phyloP scores from a whole-genome alignment of 139 green algal species.

The Auxenochlorella pyrenoidosa region DNA sequence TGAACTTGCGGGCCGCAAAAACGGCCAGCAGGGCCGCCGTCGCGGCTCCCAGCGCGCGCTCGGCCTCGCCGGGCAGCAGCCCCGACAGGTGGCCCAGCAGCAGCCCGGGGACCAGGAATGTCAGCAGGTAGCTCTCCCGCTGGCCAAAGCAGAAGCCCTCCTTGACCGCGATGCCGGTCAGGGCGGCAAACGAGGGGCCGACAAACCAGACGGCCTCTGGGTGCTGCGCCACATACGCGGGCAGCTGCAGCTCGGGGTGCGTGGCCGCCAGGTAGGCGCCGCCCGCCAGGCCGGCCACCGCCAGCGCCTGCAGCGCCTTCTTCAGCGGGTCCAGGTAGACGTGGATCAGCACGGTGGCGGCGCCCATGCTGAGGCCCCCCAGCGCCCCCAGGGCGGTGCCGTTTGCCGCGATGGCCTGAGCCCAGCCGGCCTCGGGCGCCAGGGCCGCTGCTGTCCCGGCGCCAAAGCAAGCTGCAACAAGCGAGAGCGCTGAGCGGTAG shows the following conservation, averaged over 20 bases:
- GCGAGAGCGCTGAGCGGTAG: neutral
- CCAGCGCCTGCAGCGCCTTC: constrained; percentile 76
- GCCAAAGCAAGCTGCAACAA: neutral
- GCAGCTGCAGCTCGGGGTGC: constrained; percentile 53
- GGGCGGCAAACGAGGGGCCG: constrained; percentile 88
- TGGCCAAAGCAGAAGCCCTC: constrained; percentile 84
- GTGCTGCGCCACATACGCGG: constrained; percentile 75
- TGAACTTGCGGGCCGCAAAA: constrained; percentile 92
- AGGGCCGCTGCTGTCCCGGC: constrained; percentile 9
- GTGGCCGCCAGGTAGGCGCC: constrained; percentile 59
- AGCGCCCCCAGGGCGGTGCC: constrained; percentile 41
- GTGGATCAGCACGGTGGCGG: constrained; percentile 87
- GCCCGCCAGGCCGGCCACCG: constrained; percentile 62
- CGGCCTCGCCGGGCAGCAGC: constrained; percentile 27
- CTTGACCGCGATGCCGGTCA: constrained; percentile 82
- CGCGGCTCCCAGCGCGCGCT: constrained; percentile 50
- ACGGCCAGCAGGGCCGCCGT: constrained; percentile 54
- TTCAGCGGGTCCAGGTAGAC: constrained; percentile 93
- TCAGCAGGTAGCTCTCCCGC: constrained; percentile 69
- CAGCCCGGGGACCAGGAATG: constrained; percentile 72
- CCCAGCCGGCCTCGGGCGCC: neutral
- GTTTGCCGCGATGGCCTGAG: neutral
- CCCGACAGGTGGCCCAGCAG: constrained; percentile 52
- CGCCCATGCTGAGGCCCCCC: constrained; percentile 70
- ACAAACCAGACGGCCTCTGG: constrained; percentile 83